Percentiles rank a stretch among this genome's conserved stretches.
These are phyloP conservation scores for Rhizophagus sp. DNA, from an alignment of 192 early-diverging fungal genomes.

Conservation along the genomic window DNA sequence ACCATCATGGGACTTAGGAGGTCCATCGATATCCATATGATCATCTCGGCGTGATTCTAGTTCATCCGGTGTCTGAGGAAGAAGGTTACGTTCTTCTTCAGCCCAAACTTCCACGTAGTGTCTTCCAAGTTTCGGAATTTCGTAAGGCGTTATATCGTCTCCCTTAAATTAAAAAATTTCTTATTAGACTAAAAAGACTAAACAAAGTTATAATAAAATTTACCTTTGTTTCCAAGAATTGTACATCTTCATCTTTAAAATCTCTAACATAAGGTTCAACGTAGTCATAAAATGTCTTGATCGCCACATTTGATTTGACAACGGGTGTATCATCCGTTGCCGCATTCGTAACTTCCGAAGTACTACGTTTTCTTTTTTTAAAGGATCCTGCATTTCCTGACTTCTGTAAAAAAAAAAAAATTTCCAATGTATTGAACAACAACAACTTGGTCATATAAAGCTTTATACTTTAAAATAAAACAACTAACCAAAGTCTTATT, in stretches of 20 bases:
- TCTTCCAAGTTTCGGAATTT: constrained; percentile 80
- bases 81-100: constrained; percentile 63
- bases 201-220: constrained; percentile 5
- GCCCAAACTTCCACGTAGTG: constrained; percentile 72
- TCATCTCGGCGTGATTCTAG: neutral
- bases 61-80: constrained; percentile 38
- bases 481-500: constrained; percentile 2
- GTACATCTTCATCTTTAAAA: constrained; percentile 79
- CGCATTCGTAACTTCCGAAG: neutral
- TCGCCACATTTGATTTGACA: constrained; percentile 65
- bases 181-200: constrained; percentile 14
- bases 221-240: constrained; percentile 63
- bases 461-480: neutral
- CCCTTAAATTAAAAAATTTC: neutral
- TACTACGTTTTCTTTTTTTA: constrained; percentile 27
- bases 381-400: neutral
- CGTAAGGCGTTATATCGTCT: constrained; percentile 70
- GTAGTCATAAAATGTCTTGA: constrained; percentile 77
- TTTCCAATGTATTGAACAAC: neutral
- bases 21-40: neutral
- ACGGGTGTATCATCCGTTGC: neutral
- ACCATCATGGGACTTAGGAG: neutral
- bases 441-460: neutral
- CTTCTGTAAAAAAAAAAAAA: neutral
- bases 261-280: constrained; percentile 84